These are phyloP conservation scores for Coffea canephora DNA, from an alignment of 257 asterid species.

Conservation along the genomic window DNA sequence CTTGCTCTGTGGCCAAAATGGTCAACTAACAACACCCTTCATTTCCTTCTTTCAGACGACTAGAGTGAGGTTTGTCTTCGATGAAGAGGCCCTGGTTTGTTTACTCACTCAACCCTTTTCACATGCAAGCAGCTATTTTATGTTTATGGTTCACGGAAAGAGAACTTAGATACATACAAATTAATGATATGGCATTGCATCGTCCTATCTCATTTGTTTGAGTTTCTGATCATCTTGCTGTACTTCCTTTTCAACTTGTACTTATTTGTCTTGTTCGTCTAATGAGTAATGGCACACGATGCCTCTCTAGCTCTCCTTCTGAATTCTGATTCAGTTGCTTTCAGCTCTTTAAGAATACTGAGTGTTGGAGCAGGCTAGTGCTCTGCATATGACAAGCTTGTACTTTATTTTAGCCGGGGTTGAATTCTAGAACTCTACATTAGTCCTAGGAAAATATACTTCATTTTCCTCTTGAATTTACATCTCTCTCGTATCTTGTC, in stretches of 20 bases:
- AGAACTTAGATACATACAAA: background rate
- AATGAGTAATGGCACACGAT: no score
- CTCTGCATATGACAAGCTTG: background rate
- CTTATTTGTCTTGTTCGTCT: background rate
- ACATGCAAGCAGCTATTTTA: background rate
- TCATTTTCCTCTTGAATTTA: background rate
- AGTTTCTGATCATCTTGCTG: background rate
- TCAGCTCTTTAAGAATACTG: background rate
- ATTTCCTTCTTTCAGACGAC: slow-evolving; percentile 56
- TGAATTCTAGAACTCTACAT: no score
- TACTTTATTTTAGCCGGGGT: background rate
- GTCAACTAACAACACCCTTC: background rate
- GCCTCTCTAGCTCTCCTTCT: background rate
- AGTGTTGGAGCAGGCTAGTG: background rate
- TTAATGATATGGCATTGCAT: background rate
- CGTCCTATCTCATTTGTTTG: background rate
- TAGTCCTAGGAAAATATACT: background rate
- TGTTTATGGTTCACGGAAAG: background rate
- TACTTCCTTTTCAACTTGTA: background rate
- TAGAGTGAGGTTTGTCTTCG: slow-evolving; percentile 88
- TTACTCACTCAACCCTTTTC: slow-evolving; percentile 22
- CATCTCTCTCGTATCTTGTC: slow-evolving; percentile 19
- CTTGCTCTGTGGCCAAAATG: background rate
- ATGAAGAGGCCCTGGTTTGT: slow-evolving; percentile 80
- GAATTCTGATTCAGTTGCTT: background rate